These are phyloP conservation scores for Pichia nanzhaoensis DNA, from an alignment of 805 yeast genomes.

Conservation along the genomic window DNA sequence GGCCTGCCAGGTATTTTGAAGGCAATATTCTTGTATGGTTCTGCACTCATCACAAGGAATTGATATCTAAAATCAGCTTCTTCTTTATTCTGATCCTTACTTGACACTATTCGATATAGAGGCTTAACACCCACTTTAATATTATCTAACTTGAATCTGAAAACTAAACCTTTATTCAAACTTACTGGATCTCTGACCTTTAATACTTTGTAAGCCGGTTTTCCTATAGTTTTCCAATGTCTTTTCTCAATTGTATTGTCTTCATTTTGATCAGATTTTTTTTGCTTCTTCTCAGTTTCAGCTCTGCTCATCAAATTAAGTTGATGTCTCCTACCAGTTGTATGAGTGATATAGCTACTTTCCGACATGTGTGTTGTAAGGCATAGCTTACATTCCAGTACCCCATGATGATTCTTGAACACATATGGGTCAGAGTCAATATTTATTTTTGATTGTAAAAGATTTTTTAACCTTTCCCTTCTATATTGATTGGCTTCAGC, in stretches of 20 bases:
- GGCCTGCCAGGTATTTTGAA: slow-evolving; percentile 63
- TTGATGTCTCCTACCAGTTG: slow-evolving; percentile 80
- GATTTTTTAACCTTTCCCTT: slow-evolving; percentile 58
- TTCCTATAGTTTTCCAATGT: slow-evolving; percentile 55
- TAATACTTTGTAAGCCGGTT: slow-evolving; percentile 62
- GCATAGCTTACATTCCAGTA: slow-evolving; percentile 79
- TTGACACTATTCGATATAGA: slow-evolving; percentile 67
- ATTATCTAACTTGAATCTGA: slow-evolving; percentile 52
- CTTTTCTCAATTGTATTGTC: slow-evolving; percentile 29
- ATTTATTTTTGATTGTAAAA: slow-evolving; percentile 45
- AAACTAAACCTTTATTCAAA: slow-evolving; percentile 55
- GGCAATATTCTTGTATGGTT: slow-evolving; percentile 81
- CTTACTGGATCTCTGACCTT: slow-evolving; percentile 61
- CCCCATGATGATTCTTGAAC: slow-evolving; percentile 75
- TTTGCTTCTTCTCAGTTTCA: slow-evolving; percentile 27
- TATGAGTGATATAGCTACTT: slow-evolving; percentile 74
- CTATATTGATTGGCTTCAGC: slow-evolving; percentile 65
- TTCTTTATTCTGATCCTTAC: slow-evolving; percentile 57
- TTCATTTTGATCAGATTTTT: slow-evolving; percentile 12
- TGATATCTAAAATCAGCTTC: slow-evolving; percentile 45
- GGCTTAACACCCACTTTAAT: slow-evolving; percentile 45
- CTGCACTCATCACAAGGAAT: slow-evolving; percentile 75
- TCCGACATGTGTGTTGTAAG: slow-evolving; percentile 76
- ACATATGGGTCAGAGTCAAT: slow-evolving; percentile 75
- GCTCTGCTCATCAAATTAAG: slow-evolving; percentile 60